Evolutionary conservation across 2,329 filamentous ascomycete species (phyloP).

Genomic region (Alternaria triticimaculans): DNA sequence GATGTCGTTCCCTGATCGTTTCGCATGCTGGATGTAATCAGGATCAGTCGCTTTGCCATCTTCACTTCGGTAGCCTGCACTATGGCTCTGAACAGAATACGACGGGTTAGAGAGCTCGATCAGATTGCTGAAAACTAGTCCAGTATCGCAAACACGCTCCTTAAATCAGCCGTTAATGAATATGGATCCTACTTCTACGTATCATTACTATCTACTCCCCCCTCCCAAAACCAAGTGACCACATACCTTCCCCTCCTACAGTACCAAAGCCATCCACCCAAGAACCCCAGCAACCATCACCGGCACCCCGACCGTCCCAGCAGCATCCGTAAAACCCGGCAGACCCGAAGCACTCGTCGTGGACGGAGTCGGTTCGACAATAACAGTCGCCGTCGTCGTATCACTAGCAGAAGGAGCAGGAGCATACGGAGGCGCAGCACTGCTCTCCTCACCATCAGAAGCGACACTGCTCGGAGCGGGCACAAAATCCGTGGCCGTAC

Average conservation of each 20-base stretch:
- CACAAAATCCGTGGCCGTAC: background rate
- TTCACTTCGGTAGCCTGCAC: background rate
- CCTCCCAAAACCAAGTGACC: too few relatives aligned
- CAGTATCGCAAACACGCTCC: background rate
- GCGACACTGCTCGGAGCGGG: background rate
- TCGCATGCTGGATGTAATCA: too few relatives aligned
- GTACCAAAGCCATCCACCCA: slow-evolving; percentile 25
- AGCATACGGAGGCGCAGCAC: background rate
- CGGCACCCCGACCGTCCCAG: slow-evolving; percentile 18
- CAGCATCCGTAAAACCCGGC: slow-evolving; percentile 31
- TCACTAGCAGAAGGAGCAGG: slow-evolving; percentile 18
- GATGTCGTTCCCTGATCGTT: too few relatives aligned
- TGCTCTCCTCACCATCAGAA: background rate
- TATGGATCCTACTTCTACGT: background rate
- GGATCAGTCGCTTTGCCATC: background rate
- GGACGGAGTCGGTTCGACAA: slow-evolving; percentile 10
- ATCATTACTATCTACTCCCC: background rate
- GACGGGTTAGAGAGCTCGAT: background rate
- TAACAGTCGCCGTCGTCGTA: slow-evolving; percentile 2
- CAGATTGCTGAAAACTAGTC: background rate
- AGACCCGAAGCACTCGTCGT: background rate
- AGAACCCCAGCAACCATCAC: slow-evolving; percentile 24
- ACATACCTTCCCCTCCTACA: slow-evolving; percentile 10
- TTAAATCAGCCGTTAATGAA: background rate
- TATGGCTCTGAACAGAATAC: background rate